Evolutionary conservation across 495 filamentous ascomycete species (phyloP).

Genomic region (Aspergillus cavernicola): DNA sequence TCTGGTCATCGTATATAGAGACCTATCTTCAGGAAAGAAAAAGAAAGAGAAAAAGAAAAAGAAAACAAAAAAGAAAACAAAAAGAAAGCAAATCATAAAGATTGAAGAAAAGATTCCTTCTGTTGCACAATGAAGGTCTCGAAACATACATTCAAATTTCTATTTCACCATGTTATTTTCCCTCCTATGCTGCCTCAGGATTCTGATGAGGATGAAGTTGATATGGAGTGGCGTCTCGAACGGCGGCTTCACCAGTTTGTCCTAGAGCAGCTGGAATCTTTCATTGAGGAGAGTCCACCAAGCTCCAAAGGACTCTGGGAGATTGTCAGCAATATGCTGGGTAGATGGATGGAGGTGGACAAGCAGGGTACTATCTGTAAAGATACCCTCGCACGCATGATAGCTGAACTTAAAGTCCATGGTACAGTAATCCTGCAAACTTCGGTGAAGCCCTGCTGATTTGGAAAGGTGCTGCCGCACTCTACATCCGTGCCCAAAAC

Average conservation of each 20-base stretch:
- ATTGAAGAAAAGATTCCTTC: too few relatives aligned
- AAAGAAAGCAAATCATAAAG: too few relatives aligned
- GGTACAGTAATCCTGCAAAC: conserved; percentile 1
- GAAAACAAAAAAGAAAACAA: too few relatives aligned
- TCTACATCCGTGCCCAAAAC: conserved; percentile 16
- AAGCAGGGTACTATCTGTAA: conserved; percentile 7
- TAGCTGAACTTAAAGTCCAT: conserved; percentile 3
- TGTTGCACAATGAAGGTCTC: neutral
- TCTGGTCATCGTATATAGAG: too few relatives aligned
- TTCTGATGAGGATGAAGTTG: neutral
- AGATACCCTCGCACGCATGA: conserved; percentile 7
- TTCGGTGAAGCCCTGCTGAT: neutral
- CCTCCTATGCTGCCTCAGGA: conserved; percentile 12
- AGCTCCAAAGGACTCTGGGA: conserved; percentile 5
- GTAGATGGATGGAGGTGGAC: neutral
- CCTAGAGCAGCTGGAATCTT: conserved; percentile 3
- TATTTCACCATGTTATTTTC: conserved; percentile 12
- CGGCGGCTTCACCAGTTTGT: conserved; percentile 5
- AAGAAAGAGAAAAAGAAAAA: too few relatives aligned
- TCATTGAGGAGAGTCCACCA: neutral
- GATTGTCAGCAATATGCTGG: neutral
- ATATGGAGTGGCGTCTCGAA: neutral
- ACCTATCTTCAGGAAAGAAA: too few relatives aligned
- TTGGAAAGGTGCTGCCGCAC: conserved; percentile 12
- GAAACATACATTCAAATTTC: conserved; percentile 1